Base-by-base conservation (phyloP, 148 eudicot genomes). In the Salicornia ramosissima region DNA sequence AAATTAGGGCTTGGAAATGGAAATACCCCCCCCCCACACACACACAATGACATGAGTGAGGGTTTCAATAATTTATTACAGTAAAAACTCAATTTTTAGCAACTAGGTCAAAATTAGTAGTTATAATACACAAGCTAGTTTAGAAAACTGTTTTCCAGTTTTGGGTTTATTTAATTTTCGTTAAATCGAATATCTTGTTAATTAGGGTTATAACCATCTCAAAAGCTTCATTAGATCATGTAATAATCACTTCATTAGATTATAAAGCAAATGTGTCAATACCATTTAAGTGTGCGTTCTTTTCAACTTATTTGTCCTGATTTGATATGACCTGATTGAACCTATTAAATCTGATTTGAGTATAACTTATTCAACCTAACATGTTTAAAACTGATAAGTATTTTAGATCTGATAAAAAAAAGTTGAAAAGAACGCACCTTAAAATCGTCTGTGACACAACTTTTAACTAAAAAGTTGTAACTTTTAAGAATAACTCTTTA, bases 1-100 rank as follows among this genome's bases (percentile, higher is more conserved):
- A 77, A 77, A 67, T 68, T 72, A 78, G 80, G 73, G 80, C 70
- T 42, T 67, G 31, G 68, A 18, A 55, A 25, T 42, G 14, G 28
- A 31, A 10, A 46, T 13, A 16, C 16, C 13, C 50, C 3, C n/a
- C 16, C 50, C 39, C 70, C 16, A 42, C 28, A 72, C 72, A 61
- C n/a, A n/a, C n/a, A 36, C 58, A 19, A 49, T 19, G 6, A n/a
- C 1, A 71, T 51, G 24, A 18, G 15, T 22, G 26, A 30, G 33
- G 43, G 64, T 31, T 66, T 63, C 30, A 72, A 72, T 72, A 68
- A 72, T 72, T 72, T 46, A 72, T 72, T 67, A 70, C 61, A 61
- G 31, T n/a, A 45, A 25, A 75, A 16, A 47, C 72, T 45, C 73
- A 72, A 42, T 28, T 34, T 73, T 65, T 24, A 63, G 70, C 11